phyloP scores from a whole-genome alignment of 1,139 yeast genomes.

The Yamadazyma buinensis region DNA sequence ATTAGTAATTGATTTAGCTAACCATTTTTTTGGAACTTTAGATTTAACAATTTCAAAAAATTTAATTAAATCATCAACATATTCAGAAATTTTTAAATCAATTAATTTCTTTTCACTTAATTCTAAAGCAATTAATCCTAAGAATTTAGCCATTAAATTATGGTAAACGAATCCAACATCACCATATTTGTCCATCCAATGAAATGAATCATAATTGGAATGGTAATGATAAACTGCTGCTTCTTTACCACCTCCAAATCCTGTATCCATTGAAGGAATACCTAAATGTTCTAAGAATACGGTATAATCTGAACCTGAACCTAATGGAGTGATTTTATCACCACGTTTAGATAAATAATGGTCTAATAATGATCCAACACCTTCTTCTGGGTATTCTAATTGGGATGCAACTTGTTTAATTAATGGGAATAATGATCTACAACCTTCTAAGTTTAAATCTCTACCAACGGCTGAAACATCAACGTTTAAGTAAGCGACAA shows the following conservation, averaged over 20 bases:
- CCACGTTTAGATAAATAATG: constrained; percentile 44
- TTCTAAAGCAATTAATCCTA: constrained; percentile 51
- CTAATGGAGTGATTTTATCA: constrained; percentile 32
- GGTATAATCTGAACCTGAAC: constrained; percentile 47
- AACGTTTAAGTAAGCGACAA: constrained; percentile 43
- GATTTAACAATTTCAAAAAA: constrained; percentile 28
- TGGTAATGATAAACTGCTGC: constrained; percentile 50
- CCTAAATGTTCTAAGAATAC: constrained; percentile 48
- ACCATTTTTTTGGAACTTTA: constrained; percentile 34
- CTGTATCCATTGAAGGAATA: constrained; percentile 39
- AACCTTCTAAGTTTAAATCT: constrained; percentile 29
- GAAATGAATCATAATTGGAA: constrained; percentile 55
- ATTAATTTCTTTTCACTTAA: constrained; percentile 55
- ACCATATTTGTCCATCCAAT: constrained; percentile 53
- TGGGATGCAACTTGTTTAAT: constrained; percentile 30
- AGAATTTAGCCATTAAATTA: constrained; percentile 53
- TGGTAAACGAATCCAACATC: constrained; percentile 57
- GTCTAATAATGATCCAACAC: constrained; percentile 48
- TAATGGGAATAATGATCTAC: constrained; percentile 36
- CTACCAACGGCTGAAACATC: constrained; percentile 40
- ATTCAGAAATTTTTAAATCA: constrained; percentile 32
- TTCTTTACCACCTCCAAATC: constrained; percentile 25
- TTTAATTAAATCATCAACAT: constrained; percentile 27
- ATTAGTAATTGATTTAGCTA: constrained; percentile 14
- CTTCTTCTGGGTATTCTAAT: constrained; percentile 46